Conservation (phyloP, 2,329 filamentous ascomycete species). For the Colletotrichum noveboracense region DNA sequence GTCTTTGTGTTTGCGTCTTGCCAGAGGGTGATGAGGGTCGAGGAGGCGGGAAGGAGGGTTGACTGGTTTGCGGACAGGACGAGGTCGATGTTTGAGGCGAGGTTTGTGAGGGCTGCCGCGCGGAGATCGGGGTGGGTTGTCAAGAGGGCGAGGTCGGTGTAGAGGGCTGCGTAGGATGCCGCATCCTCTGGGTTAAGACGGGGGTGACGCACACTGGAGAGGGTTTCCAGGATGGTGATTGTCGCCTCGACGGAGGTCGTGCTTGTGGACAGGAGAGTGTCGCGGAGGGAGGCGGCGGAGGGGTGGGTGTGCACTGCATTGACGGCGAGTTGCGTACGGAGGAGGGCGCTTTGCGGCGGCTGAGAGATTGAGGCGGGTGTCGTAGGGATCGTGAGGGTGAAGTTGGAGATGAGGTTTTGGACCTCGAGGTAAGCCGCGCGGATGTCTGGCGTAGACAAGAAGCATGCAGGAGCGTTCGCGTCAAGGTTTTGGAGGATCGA, state of each 20-base stretch:
- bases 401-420: conserved; percentile 44
- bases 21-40: conserved; percentile 47
- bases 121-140: conserved; percentile 50
- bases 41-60: conserved; percentile 33
- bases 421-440: conserved; percentile 52
- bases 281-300: background rate
- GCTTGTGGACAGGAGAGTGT: background rate
- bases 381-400: conserved; percentile 21
- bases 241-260: conserved; percentile 37
- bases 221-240: conserved; percentile 42
- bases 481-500: conserved; percentile 28
- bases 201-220: conserved; percentile 35
- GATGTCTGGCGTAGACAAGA: conserved; percentile 41
- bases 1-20: conserved; percentile 37
- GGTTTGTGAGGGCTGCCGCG: conserved; percentile 50
- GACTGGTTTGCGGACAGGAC: conserved; percentile 32
- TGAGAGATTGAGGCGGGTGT: background rate
- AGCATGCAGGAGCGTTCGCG: background rate
- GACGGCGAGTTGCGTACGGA: conserved; percentile 42
- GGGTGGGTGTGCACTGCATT: conserved; percentile 31
- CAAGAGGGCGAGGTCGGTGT: conserved; percentile 43
- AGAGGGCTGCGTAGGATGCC: conserved; percentile 40
- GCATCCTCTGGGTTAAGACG: conserved; percentile 26
- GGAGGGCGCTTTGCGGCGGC: conserved; percentile 35
- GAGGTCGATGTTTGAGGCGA: conserved; percentile 50